Evolutionary conservation across 1,284 basidiomycete species (phyloP), one percentile per base, ranked within the genome.

Genomic region (Sutorius eximius): DNA sequence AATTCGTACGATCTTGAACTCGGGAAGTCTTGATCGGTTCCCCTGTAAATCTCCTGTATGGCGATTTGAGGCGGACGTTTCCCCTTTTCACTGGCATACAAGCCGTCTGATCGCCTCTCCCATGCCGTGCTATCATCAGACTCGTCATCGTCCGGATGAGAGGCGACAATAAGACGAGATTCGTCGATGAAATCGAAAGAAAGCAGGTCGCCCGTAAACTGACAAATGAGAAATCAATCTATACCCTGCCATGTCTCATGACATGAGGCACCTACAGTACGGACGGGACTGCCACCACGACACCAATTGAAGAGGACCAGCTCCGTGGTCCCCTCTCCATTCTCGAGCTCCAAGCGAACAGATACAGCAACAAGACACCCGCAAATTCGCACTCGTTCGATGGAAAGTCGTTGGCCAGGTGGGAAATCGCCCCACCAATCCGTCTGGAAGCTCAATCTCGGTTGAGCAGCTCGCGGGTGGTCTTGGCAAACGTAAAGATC

Each of bases 341-440:
- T 64, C 40, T 72, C 71, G 32, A 73, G 40, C 41, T 68, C 69
- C 41, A 72, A 48, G 46, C 71, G 66, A 29, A 66, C 41, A 15
- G 71, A 69, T 2, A 51, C 43, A 13, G 66, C 71, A 32, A 71
- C 61, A 20, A 61, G 56, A 22, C 43, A 51, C 9, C 66, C 71
- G 30, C 56, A 69, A 6, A 70, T 69, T 46, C 67, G 69, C 30
- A 70, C 55, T 49, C 62, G 69, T 27, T 71, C 55, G 41, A 70
- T 57, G 7, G 64, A 63, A 48, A 73, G 60, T 20, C 70, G 69
- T 18, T 73, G 71, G 30, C 71, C 71, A 0, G 68, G 59, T 51
- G 68, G 65, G 27, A 69, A 58, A 40, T 64, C 43, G 7, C 69
- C 69, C 64, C 71, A 71, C 69, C 71, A 73, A 40, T 70, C 70